phyloP scores from a whole-genome alignment of 495 filamentous ascomycete genomes.

The Aspergillus steynii region DNA sequence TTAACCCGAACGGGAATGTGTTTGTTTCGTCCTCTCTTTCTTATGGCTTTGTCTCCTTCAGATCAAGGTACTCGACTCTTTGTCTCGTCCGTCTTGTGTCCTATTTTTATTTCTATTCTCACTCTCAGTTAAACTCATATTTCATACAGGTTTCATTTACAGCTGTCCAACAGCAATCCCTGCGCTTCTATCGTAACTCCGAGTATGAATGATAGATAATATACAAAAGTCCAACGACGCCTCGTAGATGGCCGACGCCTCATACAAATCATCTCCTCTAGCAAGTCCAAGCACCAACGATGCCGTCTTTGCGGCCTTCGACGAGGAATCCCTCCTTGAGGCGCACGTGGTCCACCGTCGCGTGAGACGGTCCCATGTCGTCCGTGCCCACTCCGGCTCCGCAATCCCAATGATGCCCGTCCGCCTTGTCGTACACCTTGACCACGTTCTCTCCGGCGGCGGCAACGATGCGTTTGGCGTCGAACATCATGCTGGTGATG shows the following conservation, averaged over 20 bases:
- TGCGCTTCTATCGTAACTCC: not conserved
- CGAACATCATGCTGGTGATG: slow-evolving; percentile 98
- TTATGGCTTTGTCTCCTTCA: not conserved
- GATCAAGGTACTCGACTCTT: too few species aligned
- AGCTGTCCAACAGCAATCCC: not conserved
- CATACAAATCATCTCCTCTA: slow-evolving; percentile 32
- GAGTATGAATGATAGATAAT: not conserved
- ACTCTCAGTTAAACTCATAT: not conserved
- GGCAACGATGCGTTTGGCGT: slow-evolving; percentile 83
- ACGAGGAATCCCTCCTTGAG: slow-evolving; percentile 93
- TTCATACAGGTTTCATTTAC: not conserved
- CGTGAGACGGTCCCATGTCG: slow-evolving; percentile 59
- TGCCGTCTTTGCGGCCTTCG: slow-evolving; percentile 85
- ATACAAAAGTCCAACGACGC: not conserved
- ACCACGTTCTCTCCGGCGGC: slow-evolving; percentile 89
- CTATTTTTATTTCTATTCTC: not conserved
- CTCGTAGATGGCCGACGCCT: not conserved
- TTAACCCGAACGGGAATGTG: not conserved
- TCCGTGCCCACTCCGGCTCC: slow-evolving; percentile 72
- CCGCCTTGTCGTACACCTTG: slow-evolving; percentile 97
- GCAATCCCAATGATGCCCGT: slow-evolving; percentile 96
- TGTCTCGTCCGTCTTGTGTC: not conserved
- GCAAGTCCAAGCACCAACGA: slow-evolving; percentile 91
- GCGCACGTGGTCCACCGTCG: slow-evolving; percentile 82
- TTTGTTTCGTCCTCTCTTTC: not conserved